Evolutionary conservation across 768 basidiomycete species (phyloP).

Genomic region (Hericium rajendrae): DNA sequence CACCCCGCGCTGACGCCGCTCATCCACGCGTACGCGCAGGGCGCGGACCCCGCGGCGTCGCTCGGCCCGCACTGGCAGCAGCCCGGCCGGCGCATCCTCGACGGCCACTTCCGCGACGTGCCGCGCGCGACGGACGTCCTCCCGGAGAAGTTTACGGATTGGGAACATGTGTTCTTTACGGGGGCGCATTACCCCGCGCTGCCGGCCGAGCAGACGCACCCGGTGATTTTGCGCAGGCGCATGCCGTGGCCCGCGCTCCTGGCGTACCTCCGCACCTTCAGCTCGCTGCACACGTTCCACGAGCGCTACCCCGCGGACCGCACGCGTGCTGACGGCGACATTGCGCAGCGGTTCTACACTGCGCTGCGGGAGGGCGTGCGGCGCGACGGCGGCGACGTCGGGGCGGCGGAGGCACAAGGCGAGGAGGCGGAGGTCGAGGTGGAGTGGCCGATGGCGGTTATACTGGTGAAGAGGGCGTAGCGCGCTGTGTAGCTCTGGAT

Average conservation of each 20-base stretch:
- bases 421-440: slow-evolving; percentile 24
- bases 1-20: slow-evolving; percentile 48
- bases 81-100: slow-evolving; percentile 70
- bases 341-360: slow-evolving; percentile 57
- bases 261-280: slow-evolving; percentile 63
- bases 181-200: slow-evolving; percentile 35
- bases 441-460: slow-evolving; percentile 31
- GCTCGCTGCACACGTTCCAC: slow-evolving; percentile 58
- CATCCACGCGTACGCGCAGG: slow-evolving; percentile 57
- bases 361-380: slow-evolving; percentile 29
- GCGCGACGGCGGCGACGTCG: neutral
- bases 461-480: slow-evolving; percentile 1
- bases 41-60: slow-evolving; percentile 39
- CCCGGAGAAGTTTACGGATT: slow-evolving; percentile 28
- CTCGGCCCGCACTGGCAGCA: slow-evolving; percentile 73
- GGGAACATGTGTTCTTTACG: slow-evolving; percentile 49
- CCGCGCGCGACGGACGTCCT: slow-evolving; percentile 37
- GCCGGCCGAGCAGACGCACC: slow-evolving; percentile 22
- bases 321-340: slow-evolving; percentile 41
- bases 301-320: slow-evolving; percentile 52
- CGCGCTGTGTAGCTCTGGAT: no score
- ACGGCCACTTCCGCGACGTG: slow-evolving; percentile 60
- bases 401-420: slow-evolving; percentile 17
- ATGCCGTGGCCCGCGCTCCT: slow-evolving; percentile 62
- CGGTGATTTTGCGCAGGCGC: slow-evolving; percentile 45